Evolutionary conservation across 2,329 filamentous ascomycete genomes (phyloP), one percentile per base, ranked within the genome.

Genomic region (Basipetospora chlamydospora): DNA sequence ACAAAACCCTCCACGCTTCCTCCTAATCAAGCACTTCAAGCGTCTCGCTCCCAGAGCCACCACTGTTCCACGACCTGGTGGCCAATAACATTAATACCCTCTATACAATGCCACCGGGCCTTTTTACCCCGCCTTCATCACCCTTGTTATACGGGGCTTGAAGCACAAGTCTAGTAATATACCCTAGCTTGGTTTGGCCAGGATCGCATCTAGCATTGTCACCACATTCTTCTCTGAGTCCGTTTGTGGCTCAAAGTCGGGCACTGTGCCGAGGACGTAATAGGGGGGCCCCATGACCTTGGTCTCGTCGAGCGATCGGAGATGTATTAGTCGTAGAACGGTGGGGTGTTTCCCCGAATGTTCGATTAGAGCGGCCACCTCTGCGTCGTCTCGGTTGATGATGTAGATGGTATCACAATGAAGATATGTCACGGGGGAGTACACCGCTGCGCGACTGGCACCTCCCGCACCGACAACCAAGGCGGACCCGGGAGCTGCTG

Each of bases 121-220:
- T 29, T n/a, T 39, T 39, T 54, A 44, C 0, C 50, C 57, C 15
- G 53, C 38, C 44, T 54, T 55, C 26, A 60, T 47, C 40, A 48
- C 53, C 32, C 58, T 46, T 3, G 58, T 61, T 5, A 47, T 46
- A 11, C 54, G 43, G 1, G 57, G 58, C 42, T 61, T 60, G 45
- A 57, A 61, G 41, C 59, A 61, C 56, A 61, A 59, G 22, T 61
- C 58, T 25, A 61, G 40, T 38, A 61, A 35, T 1, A 60, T 49
- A 0, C 57, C 57, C 37, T 49, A 54, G 5, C 42, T 28, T 1
- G 42, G 37, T 3, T 38, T 41, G 3, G 43, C 35, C 3, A 60
- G 44, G 15, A 58, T 52, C 12, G 44, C 37, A 6, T 48, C 43
- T 6, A 59, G 29, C 6, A 52, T 46, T 2, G 37, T 44, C 6